phyloP scores from a whole-genome alignment of 352 stramenopile species.

The Globisporangium paddicum region DNA sequence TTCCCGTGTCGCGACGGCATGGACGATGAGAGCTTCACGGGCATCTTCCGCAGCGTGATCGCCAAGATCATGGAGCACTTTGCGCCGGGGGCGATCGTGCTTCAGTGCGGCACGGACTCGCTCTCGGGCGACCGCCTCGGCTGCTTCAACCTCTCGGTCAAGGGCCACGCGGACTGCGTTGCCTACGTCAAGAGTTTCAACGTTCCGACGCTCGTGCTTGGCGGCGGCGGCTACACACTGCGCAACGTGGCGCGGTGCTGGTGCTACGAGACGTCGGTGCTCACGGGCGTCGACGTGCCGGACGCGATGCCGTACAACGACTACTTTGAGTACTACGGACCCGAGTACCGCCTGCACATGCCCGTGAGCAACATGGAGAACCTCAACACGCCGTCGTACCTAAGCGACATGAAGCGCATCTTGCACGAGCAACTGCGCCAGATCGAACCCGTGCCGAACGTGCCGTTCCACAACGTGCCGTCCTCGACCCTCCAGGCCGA shows the following conservation, averaged over 20 bases:
- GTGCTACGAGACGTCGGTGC: conserved; percentile 96
- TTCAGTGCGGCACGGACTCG: conserved; percentile 98
- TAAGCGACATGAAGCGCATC: conserved; percentile 85
- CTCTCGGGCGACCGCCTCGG: conserved; percentile 97
- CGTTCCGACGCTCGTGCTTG: conserved; percentile 95
- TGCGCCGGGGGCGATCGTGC: conserved; percentile 93
- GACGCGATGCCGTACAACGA: conserved; percentile 99
- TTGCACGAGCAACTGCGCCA: conserved; percentile 95
- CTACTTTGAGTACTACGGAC: conserved; percentile 99
- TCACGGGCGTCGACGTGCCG: conserved; percentile 87
- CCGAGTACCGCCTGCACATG: conserved; percentile 97
- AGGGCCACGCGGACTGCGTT: conserved; percentile 96
- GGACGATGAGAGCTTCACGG: conserved; percentile 95
- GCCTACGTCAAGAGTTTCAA: conserved; percentile 96
- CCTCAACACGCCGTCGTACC: conserved; percentile 92
- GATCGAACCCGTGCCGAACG: conserved; percentile 94
- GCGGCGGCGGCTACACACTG: conserved; percentile 97
- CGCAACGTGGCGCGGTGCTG: conserved; percentile 93
- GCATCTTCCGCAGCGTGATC: conserved; percentile 91
- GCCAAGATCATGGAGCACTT: conserved; percentile 97
- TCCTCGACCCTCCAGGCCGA: conserved; percentile 38
- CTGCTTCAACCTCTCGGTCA: conserved; percentile 98
- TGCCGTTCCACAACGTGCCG: conserved; percentile 93
- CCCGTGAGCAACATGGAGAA: conserved; percentile 96
- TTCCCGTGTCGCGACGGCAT: conserved; percentile 98